These are phyloP conservation scores for Meripilus lineatus DNA, from an alignment of 1,284 basidiomycete genomes.

Conservation along the genomic window DNA sequence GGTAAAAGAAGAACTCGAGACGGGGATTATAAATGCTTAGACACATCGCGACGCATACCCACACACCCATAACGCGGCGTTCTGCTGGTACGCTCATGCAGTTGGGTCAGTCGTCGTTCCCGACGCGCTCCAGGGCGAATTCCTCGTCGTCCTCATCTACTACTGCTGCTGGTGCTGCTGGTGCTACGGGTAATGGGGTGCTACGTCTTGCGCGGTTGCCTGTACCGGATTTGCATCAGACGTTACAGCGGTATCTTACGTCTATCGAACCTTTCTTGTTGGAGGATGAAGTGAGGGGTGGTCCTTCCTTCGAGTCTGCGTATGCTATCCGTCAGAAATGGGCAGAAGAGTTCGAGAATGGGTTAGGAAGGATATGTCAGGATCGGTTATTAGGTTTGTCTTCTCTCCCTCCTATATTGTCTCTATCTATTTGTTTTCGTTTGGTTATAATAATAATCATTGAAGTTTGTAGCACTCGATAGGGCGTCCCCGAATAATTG, in stretches of 20 bases:
- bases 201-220: constrained; percentile 72
- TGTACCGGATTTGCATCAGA: constrained; percentile 75
- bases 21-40: too few relatives aligned
- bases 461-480: constrained; percentile 69
- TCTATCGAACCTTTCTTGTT: constrained; percentile 79
- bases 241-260: constrained; percentile 76
- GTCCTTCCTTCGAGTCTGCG: constrained; percentile 50
- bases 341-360: constrained; percentile 71
- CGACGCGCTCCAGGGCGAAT: too few relatives aligned
- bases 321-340: constrained; percentile 58
- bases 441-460: too few relatives aligned
- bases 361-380: constrained; percentile 72
- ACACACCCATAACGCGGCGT: too few relatives aligned
- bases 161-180: background rate
- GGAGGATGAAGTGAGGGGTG: constrained; percentile 65
- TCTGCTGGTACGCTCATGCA: too few relatives aligned
- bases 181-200: too few relatives aligned
- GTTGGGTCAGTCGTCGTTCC: too few relatives aligned
- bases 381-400: constrained; percentile 73
- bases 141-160: background rate
- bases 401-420: constrained; percentile 3
- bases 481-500: constrained; percentile 86
- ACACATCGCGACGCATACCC: too few relatives aligned
- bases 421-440: background rate
- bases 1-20: too few relatives aligned